Conservation (phyloP, 2,329 filamentous ascomycete species). For the Cladosporium phlei region DNA sequence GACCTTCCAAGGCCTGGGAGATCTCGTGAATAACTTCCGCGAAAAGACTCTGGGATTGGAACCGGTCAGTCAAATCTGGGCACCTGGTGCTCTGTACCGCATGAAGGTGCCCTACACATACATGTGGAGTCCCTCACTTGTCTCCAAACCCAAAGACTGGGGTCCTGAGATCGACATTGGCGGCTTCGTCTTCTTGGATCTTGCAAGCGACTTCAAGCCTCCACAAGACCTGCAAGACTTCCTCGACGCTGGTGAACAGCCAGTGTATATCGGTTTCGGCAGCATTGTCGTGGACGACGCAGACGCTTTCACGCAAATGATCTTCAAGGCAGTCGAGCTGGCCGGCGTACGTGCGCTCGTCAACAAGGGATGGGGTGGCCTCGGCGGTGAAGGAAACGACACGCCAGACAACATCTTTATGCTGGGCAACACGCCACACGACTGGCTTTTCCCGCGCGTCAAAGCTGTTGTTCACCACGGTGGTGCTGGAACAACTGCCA, state of each 20-base stretch:
- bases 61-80: conserved; percentile 73
- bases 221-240: conserved; percentile 63
- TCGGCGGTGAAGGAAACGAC: conserved; percentile 38
- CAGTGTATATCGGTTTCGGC: conserved; percentile 78
- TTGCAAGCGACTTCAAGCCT: conserved; percentile 62
- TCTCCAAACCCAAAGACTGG: conserved; percentile 76
- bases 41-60: conserved; percentile 70
- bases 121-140: conserved; percentile 79
- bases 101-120: conserved; percentile 82
- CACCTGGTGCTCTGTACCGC: conserved; percentile 71
- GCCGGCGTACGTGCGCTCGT: conserved; percentile 50
- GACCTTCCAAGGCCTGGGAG: conserved; percentile 87
- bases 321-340: conserved; percentile 63
- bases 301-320: conserved; percentile 62
- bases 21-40: conserved; percentile 84
- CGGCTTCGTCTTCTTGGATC: conserved; percentile 71
- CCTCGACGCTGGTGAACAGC: conserved; percentile 64
- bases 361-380: conserved; percentile 51
- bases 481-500: conserved; percentile 70
- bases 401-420: conserved; percentile 43
- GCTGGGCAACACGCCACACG: conserved; percentile 53
- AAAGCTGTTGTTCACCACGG: conserved; percentile 55
- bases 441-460: conserved; percentile 56
- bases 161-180: conserved; percentile 65
- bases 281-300: conserved; percentile 78